Percentiles rank a stretch among this genome's conserved stretches.
Conservation (phyloP, 108 stramenopile genomes). For the Cyclotella choctawhatcheeana region DNA sequence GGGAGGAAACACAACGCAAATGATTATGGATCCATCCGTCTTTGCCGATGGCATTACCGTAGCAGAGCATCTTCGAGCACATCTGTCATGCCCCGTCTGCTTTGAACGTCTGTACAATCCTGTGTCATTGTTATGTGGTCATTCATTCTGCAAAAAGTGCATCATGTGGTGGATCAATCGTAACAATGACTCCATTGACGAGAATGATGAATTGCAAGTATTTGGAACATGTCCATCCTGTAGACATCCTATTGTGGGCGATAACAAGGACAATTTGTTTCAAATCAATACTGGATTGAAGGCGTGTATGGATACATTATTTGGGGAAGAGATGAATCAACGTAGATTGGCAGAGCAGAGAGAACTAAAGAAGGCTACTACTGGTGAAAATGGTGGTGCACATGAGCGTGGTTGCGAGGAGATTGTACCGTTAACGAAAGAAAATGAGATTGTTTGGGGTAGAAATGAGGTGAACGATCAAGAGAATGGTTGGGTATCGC, state of each 20-base stretch:
- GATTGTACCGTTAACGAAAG: constrained; percentile 29
- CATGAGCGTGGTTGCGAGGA: constrained; percentile 57
- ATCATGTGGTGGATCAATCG: constrained; percentile 65
- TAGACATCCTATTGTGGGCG: constrained; percentile 20
- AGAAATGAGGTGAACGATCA: constrained; percentile 18
- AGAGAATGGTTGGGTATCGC: constrained; percentile 28
- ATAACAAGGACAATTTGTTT: constrained; percentile 6
- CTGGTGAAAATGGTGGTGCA: constrained; percentile 54
- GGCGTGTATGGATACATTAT: constrained; percentile 56
- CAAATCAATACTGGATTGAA: constrained; percentile 55
- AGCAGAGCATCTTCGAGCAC: constrained; percentile 36
- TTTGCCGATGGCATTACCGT: constrained; percentile 25
- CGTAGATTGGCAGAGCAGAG: constrained; percentile 35
- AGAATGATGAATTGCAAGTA: constrained; percentile 13
- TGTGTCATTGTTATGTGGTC: constrained; percentile 65
- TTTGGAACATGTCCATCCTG: constrained; percentile 59
- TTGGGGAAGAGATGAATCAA: constrained; percentile 43
- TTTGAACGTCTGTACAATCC: constrained; percentile 67
- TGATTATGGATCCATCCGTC: constrained; percentile 22
- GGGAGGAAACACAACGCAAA: not conserved
- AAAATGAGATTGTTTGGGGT: constrained; percentile 16
- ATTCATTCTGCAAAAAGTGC: constrained; percentile 75
- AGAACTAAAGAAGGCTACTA: constrained; percentile 6
- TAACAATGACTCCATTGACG: not conserved
- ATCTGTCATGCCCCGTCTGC: constrained; percentile 69